Base-by-base conservation (phyloP, 1,284 basidiomycete genomes). In the Bjerkandera adusta region DNA sequence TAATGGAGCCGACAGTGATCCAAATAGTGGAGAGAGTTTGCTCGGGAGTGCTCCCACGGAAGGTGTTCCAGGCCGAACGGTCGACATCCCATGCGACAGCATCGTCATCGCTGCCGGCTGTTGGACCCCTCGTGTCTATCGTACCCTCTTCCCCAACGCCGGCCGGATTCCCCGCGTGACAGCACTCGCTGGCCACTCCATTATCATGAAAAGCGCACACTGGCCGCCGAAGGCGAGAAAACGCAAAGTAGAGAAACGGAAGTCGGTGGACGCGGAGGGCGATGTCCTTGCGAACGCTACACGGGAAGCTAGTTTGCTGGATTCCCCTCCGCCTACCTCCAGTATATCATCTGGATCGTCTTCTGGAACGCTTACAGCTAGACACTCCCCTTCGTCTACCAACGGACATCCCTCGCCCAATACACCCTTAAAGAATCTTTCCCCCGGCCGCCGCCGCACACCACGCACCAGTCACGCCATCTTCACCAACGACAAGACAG, bases 41-140 rank as follows among this genome's bases (percentile, higher is more conserved):
- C 20, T 13, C 26, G n/a, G n/a, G n/a, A 33, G 26, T 26, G 29
- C 11, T 20, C 16, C 15, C n/a, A 53, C 50, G 32, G 44, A 15
- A 10, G 20, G 15, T 6, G n/a, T n/a, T n/a, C n/a, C n/a, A n/a
- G n/a, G n/a, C n/a, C n/a, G n/a, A n/a, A 45, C 36, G 12, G 11
- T 54, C 29, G 64, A 68, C 34, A 48, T 76, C 41, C 62, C 64
- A 12, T 64, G 70, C 64, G 50, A 75, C 68, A 58, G 65, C 16
- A 60, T 85, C 22, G 69, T 83, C 22, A 60, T 85, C 46, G 69
- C 78, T 5, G 76, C 79, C 2, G 81, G 82, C 1, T 82, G 82
- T 3, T 85, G 83, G 83, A 80, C 81, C 0, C 81, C 81, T 0
- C 60, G 62, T 36, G 68, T 84, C 6, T 69, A 78, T 32, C 53